Percentiles rank a stretch among this genome's conserved stretches.
Evolutionary conservation across 306 rosid species (phyloP).

Genomic region (Cucumis hystrix): DNA sequence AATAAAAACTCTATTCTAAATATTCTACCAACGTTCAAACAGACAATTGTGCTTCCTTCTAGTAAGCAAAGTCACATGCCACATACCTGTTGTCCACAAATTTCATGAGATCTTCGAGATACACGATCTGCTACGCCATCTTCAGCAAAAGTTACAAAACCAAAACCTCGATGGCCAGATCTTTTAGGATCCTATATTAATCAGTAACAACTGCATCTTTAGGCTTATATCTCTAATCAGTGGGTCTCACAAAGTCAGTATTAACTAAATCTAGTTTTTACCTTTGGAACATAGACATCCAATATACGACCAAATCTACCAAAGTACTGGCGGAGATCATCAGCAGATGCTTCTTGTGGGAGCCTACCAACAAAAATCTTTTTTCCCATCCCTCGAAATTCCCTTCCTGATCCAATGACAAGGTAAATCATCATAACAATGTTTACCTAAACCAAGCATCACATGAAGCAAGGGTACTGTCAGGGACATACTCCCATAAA

Average conservation of each 20-base stretch:
- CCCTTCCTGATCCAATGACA: conserved; percentile 50
- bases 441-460: not conserved
- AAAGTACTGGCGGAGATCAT: conserved; percentile 88
- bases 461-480: not conserved
- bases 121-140: conserved; percentile 93
- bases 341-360: conserved; percentile 76
- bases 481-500: conserved; percentile 65
- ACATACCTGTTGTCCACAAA: conserved; percentile 76
- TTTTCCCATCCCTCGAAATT: conserved; percentile 61
- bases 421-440: conserved; percentile 5
- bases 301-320: conserved; percentile 81
- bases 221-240: conserved; percentile 9
- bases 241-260: not conserved
- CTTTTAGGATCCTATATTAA: conserved; percentile 68
- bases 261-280: conserved; percentile 19
- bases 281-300: conserved; percentile 90
- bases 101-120: conserved; percentile 81
- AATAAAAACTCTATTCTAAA: not conserved
- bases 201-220: not conserved
- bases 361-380: conserved; percentile 85
- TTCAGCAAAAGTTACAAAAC: conserved; percentile 88
- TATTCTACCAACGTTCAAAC: not conserved
- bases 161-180: conserved; percentile 92
- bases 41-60: not conserved
- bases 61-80: not conserved